Evolutionary conservation across 257 asterid species (phyloP).

Genomic region (Solanum clarkiae): DNA sequence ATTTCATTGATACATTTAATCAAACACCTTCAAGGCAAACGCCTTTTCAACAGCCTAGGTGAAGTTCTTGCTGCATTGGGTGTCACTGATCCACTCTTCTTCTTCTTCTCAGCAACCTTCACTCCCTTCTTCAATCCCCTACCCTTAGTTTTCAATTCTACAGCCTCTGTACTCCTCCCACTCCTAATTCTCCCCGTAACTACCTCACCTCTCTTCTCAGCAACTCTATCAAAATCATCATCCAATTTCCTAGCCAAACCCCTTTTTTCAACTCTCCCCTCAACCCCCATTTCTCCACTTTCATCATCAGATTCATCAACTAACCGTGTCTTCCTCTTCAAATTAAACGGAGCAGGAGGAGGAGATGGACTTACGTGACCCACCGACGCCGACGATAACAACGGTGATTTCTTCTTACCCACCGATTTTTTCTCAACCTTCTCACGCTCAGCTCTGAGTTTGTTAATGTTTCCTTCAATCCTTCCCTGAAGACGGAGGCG

Average conservation of each 20-base stretch:
- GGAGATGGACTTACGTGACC: slow-evolving; percentile 25
- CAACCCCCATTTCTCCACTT: background rate
- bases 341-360: slow-evolving; percentile 61
- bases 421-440: background rate
- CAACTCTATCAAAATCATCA: slow-evolving; percentile 75
- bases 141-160: slow-evolving; percentile 2
- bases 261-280: slow-evolving; percentile 11
- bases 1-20: slow-evolving; percentile 1
- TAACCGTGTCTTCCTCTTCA: slow-evolving; percentile 52
- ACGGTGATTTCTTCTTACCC: background rate
- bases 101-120: slow-evolving; percentile 9
- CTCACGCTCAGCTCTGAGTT: slow-evolving; percentile 51
- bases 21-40: slow-evolving; percentile 13
- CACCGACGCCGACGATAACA: background rate
- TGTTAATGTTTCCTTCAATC: slow-evolving; percentile 72
- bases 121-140: slow-evolving; percentile 17
- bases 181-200: slow-evolving; percentile 16
- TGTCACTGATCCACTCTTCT: slow-evolving; percentile 2
- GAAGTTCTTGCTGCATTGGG: slow-evolving; percentile 34
- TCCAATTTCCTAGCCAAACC: slow-evolving; percentile 58
- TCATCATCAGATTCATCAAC: slow-evolving; percentile 29
- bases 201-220: slow-evolving; percentile 22
- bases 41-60: slow-evolving; percentile 33
- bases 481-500: slow-evolving; percentile 92
- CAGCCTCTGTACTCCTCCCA: background rate